phyloP scores from a whole-genome alignment of 202 grass and related monocot species.

The Hordeum pubiflorum region DNA sequence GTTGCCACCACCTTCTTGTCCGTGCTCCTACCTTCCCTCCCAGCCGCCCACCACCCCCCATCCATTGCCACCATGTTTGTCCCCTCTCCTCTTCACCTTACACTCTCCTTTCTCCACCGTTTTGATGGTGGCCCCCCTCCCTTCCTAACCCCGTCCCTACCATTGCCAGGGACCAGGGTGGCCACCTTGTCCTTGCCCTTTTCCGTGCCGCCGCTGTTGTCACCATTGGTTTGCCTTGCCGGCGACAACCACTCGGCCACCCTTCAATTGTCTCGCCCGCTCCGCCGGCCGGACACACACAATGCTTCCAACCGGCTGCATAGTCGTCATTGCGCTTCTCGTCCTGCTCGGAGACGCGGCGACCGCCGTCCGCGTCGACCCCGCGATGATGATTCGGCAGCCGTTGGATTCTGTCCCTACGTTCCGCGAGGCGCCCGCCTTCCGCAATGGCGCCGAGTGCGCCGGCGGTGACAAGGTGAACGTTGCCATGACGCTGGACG shows the following conservation, averaged over 20 bases:
- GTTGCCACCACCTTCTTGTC: neutral
- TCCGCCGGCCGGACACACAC: neutral
- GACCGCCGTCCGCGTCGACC: conserved; percentile 23
- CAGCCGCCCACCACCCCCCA: neutral
- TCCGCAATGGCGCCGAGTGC: conserved; percentile 61
- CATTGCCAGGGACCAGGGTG: conserved; percentile 43
- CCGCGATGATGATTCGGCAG: conserved; percentile 38
- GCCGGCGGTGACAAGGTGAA: conserved; percentile 25
- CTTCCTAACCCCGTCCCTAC: conserved; percentile 32
- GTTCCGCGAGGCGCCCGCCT: conserved; percentile 57
- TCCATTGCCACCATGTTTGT: neutral
- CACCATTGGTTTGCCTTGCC: neutral
- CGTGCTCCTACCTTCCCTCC: conserved; percentile 34
- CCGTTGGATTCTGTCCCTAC: conserved; percentile 5
- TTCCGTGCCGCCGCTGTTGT: neutral
- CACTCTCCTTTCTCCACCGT: conserved; percentile 21
- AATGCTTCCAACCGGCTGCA: conserved; percentile 2
- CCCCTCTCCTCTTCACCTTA: neutral
- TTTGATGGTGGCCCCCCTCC: conserved; percentile 27
- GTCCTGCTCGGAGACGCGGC: conserved; percentile 19
- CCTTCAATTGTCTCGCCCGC: neutral
- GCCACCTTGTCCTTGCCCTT: conserved; percentile 3
- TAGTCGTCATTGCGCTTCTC: neutral
- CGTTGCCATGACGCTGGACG: conserved; percentile 78
- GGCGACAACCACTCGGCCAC: neutral